Evolutionary conservation across 495 filamentous ascomycete genomes (phyloP).

Genomic region (Lophiotrema nucula): DNA sequence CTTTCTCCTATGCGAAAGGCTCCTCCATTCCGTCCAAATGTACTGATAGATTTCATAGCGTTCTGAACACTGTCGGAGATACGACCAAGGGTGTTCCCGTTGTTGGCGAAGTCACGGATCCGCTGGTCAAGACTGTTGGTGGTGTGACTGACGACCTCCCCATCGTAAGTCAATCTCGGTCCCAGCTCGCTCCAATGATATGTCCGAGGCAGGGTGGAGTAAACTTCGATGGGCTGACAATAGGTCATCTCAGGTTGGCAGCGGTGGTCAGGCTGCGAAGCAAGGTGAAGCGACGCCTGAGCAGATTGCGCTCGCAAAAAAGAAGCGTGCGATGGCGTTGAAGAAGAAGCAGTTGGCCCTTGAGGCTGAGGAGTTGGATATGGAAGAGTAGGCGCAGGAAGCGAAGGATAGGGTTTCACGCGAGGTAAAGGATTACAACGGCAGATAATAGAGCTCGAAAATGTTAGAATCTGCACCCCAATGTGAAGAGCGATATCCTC

Average conservation of each 20-base stretch:
- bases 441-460: no score
- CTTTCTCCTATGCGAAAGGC: neutral
- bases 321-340: constrained; percentile 16
- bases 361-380: constrained; percentile 17
- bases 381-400: constrained; percentile 22
- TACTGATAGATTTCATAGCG: neutral
- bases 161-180: constrained; percentile 22
- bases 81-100: constrained; percentile 22
- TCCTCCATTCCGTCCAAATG: neutral
- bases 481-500: no score
- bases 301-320: constrained; percentile 17
- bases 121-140: constrained; percentile 6
- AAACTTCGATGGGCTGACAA: no score
- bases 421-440: no score
- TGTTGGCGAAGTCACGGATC: constrained; percentile 5
- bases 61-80: constrained; percentile 18
- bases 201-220: no score
- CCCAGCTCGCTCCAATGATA: no score
- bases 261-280: neutral
- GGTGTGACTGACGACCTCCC: constrained; percentile 16
- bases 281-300: neutral
- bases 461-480: no score
- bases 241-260: constrained; percentile 1
- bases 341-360: constrained; percentile 20
- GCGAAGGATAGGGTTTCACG: no score